Conservation (phyloP, 805 yeast genomes). For the Yamadazyma sp. region DNA sequence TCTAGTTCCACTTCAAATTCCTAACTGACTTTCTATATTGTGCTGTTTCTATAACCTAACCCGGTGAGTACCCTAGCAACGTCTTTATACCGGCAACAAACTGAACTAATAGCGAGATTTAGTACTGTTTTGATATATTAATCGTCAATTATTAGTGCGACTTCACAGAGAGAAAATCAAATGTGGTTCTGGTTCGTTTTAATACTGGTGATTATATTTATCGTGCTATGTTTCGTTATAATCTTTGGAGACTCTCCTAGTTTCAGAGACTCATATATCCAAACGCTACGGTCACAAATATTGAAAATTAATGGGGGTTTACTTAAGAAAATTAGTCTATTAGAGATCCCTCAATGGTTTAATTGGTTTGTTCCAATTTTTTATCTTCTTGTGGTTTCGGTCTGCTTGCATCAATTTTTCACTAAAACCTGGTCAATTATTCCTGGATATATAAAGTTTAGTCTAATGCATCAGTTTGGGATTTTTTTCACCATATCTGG, state of each 20-base stretch:
- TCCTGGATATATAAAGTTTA: slow-evolving; percentile 8
- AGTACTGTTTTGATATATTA: no score
- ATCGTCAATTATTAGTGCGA: no score
- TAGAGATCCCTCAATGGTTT: slow-evolving; percentile 6
- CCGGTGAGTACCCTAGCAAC: no score
- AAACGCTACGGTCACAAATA: slow-evolving; percentile 14
- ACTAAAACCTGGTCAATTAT: slow-evolving; percentile 20
- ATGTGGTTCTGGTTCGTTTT: slow-evolving; percentile 1
- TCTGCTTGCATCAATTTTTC: slow-evolving; percentile 32
- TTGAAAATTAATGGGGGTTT: background rate
- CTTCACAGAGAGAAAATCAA: no score
- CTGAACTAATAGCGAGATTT: no score
- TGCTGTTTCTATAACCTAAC: no score
- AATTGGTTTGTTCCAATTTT: slow-evolving; percentile 46
- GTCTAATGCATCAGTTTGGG: slow-evolving; percentile 14
- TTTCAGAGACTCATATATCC: slow-evolving; percentile 32
- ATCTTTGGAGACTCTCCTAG: slow-evolving; percentile 51
- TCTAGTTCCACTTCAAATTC: no score
- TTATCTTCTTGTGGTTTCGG: slow-evolving; percentile 34
- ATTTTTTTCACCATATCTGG: slow-evolving; percentile 29
- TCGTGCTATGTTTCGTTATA: slow-evolving; percentile 6
- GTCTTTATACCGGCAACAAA: no score
- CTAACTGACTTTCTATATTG: no score
- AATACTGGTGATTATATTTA: slow-evolving; percentile 1
- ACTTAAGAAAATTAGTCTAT: background rate